Conservation (phyloP, 2,329 filamentous ascomycete genomes). For the Grosmannia clavigera region DNA sequence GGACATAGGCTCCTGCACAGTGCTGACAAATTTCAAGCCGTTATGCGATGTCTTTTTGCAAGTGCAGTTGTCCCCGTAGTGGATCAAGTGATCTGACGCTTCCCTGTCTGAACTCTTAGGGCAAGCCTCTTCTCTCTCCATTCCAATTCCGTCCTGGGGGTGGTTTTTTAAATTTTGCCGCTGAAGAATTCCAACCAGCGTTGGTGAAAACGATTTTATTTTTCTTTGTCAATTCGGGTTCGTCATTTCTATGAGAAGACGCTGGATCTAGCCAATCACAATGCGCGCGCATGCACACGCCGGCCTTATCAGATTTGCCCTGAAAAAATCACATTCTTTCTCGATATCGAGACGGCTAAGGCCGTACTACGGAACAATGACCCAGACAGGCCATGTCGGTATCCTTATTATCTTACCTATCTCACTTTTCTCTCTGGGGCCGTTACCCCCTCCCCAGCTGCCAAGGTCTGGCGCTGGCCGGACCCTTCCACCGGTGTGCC, state of each 20-base stretch:
- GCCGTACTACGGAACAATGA: background rate
- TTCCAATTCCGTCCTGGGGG: background rate
- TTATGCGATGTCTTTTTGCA: background rate
- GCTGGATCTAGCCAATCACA: conserved; percentile 7
- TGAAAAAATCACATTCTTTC: background rate
- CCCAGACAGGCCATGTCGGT: background rate
- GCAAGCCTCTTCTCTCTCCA: background rate
- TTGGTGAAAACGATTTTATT: background rate
- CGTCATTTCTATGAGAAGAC: conserved; percentile 7
- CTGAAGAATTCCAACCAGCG: background rate
- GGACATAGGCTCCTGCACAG: background rate
- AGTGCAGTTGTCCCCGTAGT: background rate
- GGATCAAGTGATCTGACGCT: background rate
- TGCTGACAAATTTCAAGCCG: background rate
- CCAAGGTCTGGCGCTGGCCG: background rate
- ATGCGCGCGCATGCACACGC: conserved; percentile 5
- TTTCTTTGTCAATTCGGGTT: background rate
- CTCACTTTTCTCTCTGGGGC: background rate
- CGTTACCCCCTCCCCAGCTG: background rate
- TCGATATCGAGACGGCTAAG: background rate
- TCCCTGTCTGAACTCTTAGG: background rate
- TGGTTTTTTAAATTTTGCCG: background rate
- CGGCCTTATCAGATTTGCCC: conserved; percentile 12
- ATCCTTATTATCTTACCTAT: background rate
- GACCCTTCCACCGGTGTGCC: background rate